Percentiles rank a stretch among this genome's conserved stretches.
These are phyloP conservation scores for Bipolaris bicolor DNA, from an alignment of 2,329 filamentous ascomycete genomes.

Conservation along the genomic window DNA sequence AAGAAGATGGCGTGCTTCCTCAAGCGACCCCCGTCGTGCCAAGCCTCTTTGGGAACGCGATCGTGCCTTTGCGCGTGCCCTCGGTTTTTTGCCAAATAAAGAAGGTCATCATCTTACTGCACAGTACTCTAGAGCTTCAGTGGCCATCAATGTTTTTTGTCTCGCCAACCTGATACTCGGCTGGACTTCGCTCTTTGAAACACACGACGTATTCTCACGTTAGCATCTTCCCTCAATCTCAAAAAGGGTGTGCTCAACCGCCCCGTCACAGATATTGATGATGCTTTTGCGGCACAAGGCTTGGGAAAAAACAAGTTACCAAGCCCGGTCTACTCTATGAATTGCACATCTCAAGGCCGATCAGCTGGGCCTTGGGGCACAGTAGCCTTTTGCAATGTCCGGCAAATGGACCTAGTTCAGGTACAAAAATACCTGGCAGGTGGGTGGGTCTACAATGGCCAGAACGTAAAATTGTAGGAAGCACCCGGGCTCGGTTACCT, in stretches of 20 bases:
- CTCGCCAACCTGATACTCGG: not conserved
- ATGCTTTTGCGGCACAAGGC: slow-evolving; percentile 6
- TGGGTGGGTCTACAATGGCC: not conserved
- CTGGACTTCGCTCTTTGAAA: not conserved
- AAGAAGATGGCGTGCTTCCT: slow-evolving; percentile 35
- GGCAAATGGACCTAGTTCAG: not conserved
- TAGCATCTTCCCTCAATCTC: not conserved
- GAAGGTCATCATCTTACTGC: not conserved
- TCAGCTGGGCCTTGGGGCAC: not conserved
- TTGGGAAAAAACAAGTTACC: not conserved
- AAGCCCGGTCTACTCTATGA: not conserved
- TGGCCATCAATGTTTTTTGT: not conserved
- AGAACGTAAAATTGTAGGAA: not conserved
- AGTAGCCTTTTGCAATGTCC: not conserved
- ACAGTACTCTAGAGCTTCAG: not conserved
- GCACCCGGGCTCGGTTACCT: not conserved
- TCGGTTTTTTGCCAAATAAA: not conserved
- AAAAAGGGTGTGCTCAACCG: not conserved
- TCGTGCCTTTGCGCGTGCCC: not conserved
- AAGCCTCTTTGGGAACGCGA: slow-evolving; percentile 16
- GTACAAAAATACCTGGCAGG: not conserved
- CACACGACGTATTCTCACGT: not conserved
- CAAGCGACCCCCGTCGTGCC: slow-evolving; percentile 15
- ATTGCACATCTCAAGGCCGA: not conserved
- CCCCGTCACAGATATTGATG: not conserved